These are phyloP conservation scores for Pythium brachiatum DNA, from an alignment of 352 stramenopile genomes.

Conservation along the genomic window DNA sequence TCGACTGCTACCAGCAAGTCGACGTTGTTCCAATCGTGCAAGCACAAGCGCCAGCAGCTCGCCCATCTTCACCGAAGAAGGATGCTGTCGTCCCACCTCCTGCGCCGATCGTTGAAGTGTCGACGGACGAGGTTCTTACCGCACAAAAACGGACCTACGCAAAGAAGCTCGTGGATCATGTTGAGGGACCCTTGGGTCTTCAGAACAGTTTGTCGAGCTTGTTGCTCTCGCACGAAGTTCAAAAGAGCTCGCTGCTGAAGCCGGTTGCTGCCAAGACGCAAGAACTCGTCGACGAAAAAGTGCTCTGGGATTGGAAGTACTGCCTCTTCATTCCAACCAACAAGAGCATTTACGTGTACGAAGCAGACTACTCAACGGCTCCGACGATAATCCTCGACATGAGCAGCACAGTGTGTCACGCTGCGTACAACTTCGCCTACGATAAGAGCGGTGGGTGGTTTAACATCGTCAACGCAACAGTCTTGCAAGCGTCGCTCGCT, in stretches of 20 bases:
- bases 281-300: slow-evolving; percentile 33
- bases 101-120: background rate
- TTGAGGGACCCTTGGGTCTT: slow-evolving; percentile 53
- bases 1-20: slow-evolving; percentile 44
- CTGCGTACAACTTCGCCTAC: slow-evolving; percentile 42
- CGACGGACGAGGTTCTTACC: slow-evolving; percentile 4
- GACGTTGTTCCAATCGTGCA: slow-evolving; percentile 3
- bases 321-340: slow-evolving; percentile 50
- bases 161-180: slow-evolving; percentile 58
- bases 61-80: slow-evolving; percentile 18
- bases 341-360: slow-evolving; percentile 66
- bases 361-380: slow-evolving; percentile 33
- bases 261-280: slow-evolving; percentile 40
- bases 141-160: slow-evolving; percentile 33
- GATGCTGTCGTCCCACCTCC: background rate
- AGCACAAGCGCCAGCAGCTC: background rate
- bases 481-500: slow-evolving; percentile 27
- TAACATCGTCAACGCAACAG: slow-evolving; percentile 46
- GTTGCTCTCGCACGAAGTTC: slow-evolving; percentile 37
- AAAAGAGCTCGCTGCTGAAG: slow-evolving; percentile 31
- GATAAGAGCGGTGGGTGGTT: slow-evolving; percentile 51
- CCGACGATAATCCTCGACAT: slow-evolving; percentile 58
- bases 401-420: slow-evolving; percentile 39
- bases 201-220: slow-evolving; percentile 48
- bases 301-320: slow-evolving; percentile 76